Evolutionary conservation across 176 grass and related monocot species (phyloP), one percentile per base, ranked within the genome.

Genomic region (Carex littledalei): DNA sequence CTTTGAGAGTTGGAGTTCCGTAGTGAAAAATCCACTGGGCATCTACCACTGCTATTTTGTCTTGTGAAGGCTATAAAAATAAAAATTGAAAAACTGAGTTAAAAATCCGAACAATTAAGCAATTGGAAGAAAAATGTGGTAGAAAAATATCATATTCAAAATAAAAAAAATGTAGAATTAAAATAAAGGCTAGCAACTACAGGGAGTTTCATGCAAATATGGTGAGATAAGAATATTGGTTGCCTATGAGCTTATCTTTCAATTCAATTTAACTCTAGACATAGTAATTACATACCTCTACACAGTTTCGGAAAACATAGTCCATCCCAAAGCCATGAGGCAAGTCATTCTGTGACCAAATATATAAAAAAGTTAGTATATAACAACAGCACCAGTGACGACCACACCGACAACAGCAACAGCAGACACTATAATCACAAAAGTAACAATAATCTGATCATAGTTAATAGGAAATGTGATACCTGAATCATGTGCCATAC

Each of bases 1-100:
- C 87, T 24, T 86, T 88, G 12, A 93, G 95, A 79, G 95, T 90
- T 88, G 95, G 92, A 93, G 92, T 84, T 84, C 67, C 89, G 56
- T 91, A 89, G 83, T 98, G 95, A 66, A 94, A 86, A 61, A 98
- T 94, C 95, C 93, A 94, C 67, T 98, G 95, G 24, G 95, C 86
- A 88, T 98, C 95, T 17, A 98, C 89, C 17, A 98, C 88, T 0
- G 93, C 95, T 0, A 98, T 98, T 88, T 91, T 93, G 73, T 97
- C 89, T 63, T 92, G 90, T 71, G 93, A 91, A 88, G 93, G 90
- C 93, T 92, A 85, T 29, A 17, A 53, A 72, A 37, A 41, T 29
- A 72, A 72, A 39, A 68, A 6, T 5, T 60, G 0, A 5, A 6
- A 31, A 79, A 77, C 24, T 52, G 2, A 16, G 12, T 26, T 77